These are phyloP conservation scores for Colletotrichum orchidophilum DNA, from an alignment of 2,329 filamentous ascomycete species.

Conservation along the genomic window DNA sequence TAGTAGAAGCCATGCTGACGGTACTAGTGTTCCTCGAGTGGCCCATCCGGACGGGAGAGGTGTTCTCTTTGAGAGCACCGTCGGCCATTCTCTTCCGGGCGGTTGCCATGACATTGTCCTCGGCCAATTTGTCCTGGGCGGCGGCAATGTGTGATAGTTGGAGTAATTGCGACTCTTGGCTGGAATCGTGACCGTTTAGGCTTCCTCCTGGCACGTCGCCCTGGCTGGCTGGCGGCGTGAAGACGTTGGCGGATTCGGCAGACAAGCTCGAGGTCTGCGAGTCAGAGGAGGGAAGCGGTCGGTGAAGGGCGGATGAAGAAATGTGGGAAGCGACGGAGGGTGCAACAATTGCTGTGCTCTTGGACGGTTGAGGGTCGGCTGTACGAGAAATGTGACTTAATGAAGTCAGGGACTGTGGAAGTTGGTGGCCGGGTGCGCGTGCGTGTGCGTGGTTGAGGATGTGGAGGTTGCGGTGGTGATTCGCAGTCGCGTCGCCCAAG, in stretches of 20 bases:
- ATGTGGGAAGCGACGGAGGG: conserved; percentile 35
- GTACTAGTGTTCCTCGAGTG: conserved; percentile 80
- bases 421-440: neutral
- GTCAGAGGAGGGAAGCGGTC: conserved; percentile 36
- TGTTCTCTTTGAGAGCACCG: conserved; percentile 73
- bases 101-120: conserved; percentile 42
- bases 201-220: conserved; percentile 34
- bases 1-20: conserved; percentile 68
- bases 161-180: conserved; percentile 65
- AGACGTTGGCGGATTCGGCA: conserved; percentile 39
- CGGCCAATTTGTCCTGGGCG: conserved; percentile 57
- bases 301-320: conserved; percentile 14
- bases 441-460: neutral
- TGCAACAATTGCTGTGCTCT: conserved; percentile 36
- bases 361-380: conserved; percentile 33
- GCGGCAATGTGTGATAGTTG: conserved; percentile 68
- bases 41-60: conserved; percentile 59
- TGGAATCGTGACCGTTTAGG: conserved; percentile 53
- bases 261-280: conserved; percentile 42
- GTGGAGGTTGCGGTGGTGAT: conserved; percentile 13
- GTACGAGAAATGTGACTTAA: neutral
- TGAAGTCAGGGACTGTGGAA: neutral
- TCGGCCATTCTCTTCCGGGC: conserved; percentile 81
- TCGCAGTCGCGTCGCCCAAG: conserved; percentile 32
- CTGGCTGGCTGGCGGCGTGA: conserved; percentile 41